Percentiles rank a stretch among this genome's conserved stretches.
Evolutionary conservation across 306 rosid species (phyloP).

Genomic region (Rubus idaeus): DNA sequence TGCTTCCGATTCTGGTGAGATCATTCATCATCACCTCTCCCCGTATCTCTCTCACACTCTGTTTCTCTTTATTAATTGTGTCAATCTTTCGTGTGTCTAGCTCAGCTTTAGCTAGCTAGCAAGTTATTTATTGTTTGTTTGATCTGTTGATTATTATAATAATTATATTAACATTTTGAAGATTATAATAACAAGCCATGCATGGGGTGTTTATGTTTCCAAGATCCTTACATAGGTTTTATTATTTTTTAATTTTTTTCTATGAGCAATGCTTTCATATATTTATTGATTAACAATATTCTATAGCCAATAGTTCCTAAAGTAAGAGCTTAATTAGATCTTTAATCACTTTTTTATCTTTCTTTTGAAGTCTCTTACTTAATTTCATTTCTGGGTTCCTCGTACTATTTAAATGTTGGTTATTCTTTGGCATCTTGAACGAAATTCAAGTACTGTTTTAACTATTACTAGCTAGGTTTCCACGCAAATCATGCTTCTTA

Average conservation of each 20-base stretch:
- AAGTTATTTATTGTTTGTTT: not conserved
- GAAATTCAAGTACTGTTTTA: not conserved
- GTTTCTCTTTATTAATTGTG: not conserved
- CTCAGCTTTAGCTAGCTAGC: not conserved
- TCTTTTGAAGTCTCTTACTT: not conserved
- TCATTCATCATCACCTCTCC: not conserved
- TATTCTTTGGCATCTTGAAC: not conserved
- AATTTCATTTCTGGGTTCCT: not conserved
- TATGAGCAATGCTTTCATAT: not conserved
- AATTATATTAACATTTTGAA: no score
- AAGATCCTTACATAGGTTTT: not conserved
- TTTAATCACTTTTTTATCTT: not conserved
- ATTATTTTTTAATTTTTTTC: no score
- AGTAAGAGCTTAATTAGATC: not conserved
- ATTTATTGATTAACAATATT: not conserved
- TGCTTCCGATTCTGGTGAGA: constrained; percentile 40
- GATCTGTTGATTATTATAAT: not conserved
- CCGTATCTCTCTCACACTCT: not conserved
- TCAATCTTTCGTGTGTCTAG: not conserved
- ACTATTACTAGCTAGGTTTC: not conserved
- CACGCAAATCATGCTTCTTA: not conserved
- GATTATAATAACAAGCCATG: not conserved
- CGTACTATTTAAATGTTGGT: not conserved
- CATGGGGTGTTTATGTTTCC: constrained; percentile 3
- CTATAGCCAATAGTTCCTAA: not conserved